phyloP scores from a whole-genome alignment of 1,284 basidiomycete species.

The Somion occarium region DNA sequence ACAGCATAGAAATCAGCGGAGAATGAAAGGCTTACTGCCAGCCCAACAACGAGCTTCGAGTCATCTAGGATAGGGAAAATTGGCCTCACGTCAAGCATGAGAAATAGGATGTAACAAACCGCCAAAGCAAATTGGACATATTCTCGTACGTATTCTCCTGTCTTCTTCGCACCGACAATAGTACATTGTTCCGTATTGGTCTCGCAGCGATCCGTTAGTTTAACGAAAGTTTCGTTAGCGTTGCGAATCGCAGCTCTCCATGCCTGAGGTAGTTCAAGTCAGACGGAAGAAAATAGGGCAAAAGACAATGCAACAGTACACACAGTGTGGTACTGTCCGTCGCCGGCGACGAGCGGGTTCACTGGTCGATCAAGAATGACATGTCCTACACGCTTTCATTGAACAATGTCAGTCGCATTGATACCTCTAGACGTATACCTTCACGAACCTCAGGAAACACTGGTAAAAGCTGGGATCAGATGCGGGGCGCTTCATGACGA shows the following conservation, averaged over 20 bases:
- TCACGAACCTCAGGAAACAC: slow-evolving; percentile 9
- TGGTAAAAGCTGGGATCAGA: no score
- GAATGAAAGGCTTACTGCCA: no score
- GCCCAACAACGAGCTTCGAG: no score
- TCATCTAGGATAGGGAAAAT: no score
- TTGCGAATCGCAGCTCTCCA: not conserved
- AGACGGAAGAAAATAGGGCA: not conserved
- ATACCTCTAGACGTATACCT: not conserved
- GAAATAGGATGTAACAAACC: not conserved
- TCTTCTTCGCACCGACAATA: not conserved
- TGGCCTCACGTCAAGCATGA: no score
- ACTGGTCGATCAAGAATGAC: slow-evolving; percentile 15
- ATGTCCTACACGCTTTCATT: slow-evolving; percentile 13
- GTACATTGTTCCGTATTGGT: not conserved
- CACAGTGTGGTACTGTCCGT: not conserved
- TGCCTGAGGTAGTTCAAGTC: not conserved
- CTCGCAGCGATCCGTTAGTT: not conserved
- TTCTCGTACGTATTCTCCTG: not conserved
- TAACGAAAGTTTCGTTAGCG: not conserved
- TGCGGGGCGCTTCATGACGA: no score
- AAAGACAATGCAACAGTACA: not conserved
- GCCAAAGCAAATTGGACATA: not conserved
- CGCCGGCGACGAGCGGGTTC: slow-evolving; percentile 3
- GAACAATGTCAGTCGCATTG: not conserved
- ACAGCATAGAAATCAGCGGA: no score